Conservation (phyloP, 345 rosid species). For the Punica granatum region DNA sequence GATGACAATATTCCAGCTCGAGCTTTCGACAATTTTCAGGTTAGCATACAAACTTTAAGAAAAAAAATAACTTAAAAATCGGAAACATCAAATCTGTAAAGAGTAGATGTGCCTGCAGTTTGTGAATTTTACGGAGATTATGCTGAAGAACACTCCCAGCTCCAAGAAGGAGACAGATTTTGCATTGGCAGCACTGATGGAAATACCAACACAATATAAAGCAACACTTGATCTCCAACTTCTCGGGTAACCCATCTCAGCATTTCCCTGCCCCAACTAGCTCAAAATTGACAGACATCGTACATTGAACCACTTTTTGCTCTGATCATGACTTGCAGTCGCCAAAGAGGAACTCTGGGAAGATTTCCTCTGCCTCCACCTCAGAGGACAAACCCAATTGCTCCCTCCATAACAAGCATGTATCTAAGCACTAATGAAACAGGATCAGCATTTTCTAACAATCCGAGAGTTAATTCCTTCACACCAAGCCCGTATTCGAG, state of each 20-base stretch:
- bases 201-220: constrained; percentile 44
- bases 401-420: neutral
- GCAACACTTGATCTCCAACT: constrained; percentile 45
- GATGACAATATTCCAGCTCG: constrained; percentile 50
- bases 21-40: constrained; percentile 50
- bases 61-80: neutral
- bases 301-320: neutral
- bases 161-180: constrained; percentile 39
- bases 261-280: neutral
- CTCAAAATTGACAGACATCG: neutral
- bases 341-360: constrained; percentile 19
- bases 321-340: constrained; percentile 15
- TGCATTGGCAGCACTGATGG: constrained; percentile 49
- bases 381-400: neutral
- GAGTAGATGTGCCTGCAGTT: constrained; percentile 20
- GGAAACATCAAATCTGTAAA: neutral
- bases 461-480: too few relatives aligned
- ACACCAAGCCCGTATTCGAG: neutral
- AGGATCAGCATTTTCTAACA: too few relatives aligned
- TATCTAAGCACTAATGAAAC: neutral
- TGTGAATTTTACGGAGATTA: constrained; percentile 45
- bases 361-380: constrained; percentile 11
- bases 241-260: constrained; percentile 22
- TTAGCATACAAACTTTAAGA: constrained; percentile 5
- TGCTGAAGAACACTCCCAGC: constrained; percentile 21